Evolutionary conservation across 768 basidiomycete genomes (phyloP), one percentile per base, ranked within the genome.

Genomic region (Boletus tylopilopsis): DNA sequence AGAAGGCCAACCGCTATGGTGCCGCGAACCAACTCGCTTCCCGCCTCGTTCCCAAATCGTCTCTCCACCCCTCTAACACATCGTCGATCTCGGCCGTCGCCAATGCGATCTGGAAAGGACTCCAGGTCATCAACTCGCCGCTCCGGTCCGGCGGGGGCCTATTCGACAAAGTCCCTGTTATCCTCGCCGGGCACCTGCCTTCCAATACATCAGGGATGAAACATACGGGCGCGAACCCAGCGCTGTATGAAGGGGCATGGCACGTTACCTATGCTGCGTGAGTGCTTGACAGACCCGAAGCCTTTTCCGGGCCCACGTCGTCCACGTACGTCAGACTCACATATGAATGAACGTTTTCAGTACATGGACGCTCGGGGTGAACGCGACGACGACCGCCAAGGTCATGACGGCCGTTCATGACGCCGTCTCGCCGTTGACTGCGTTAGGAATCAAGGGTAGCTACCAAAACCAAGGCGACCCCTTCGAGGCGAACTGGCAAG

Each of bases 391-490:
- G 9, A 49, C 22, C 11, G 16, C 42, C 9, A 27, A 32, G 24
- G 18, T 63, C 42, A 43, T 32, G 19, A 39, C 36, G 5, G 50
- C 54, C 22, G 22, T 60, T 23, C 45, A 47, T 3, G 16, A 42
- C 11, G 49, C 62, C 1, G 43, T 54, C 36, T 15, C 32, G 9
- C 57, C 59, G 0, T 25, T 64, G 44, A 37, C 46, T 6, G 47
- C 51, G 0, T 22, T 64, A 11, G 62, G 57, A 11, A 36, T 59
- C 37, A 51, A n/a, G 33, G 38, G 54, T 15, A 62, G 60, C 36
- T 63, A 64, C 50, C 60, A 62, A 21, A 62, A 56, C 30, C 56
- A 63, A 47, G 62, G 45, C 3, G 50, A 49, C 18, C 19, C 48
- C 6, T 63, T 53, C 38, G 61, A 63, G 18, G 19, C 2, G 5